Base-by-base conservation (phyloP, 805 yeast genomes). In the Candida loeiensis region DNA sequence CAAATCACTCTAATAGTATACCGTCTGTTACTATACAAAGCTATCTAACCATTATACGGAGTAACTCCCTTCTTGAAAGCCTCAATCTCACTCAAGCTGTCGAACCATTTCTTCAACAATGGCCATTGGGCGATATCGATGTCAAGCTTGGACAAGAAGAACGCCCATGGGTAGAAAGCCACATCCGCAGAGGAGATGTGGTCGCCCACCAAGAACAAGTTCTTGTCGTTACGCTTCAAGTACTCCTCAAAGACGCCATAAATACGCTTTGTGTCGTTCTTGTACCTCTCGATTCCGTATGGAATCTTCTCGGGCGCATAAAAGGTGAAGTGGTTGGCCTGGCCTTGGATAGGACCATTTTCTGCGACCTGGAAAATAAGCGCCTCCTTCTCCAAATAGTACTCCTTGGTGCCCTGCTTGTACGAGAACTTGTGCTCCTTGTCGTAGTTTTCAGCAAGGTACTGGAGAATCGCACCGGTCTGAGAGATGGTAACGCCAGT, bases 261-360 rank as follows among this genome's bases (percentile, higher is more conserved):
- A 32, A 80, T 64, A 50, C 86, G 63, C 19, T 64, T 59, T 6
- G 80, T 69, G 48, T 81, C 85, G 19, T 61, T 64, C 6, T 49
- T 39, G 51, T 71, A 81, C 46, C 85, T 64, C 20, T 72, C 62
- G 37, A 74, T 71, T 14, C 69, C 85, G 51, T 76, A 79, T 16
- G 71, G 77, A 32, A 76, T 51, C 50, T 77, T 73, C 45, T 76
- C 84, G 0, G 63, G 56, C 4, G 82, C 77, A 49, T 42, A 69
- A 4, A 40, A 14, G 1, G 43, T 28, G 52, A 79, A 81, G 53
- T 74, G 80, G 44, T 58, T 54, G 30, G 74, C 76, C 53, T 80
- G 85, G 8, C 86, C 85, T 50, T 73, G 79, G 71, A 72, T 76
- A 41, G 85, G 85, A 22, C 82, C 81, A 29, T 74, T 59, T 6